phyloP scores from a whole-genome alignment of 2,329 filamentous ascomycete species.

The Phialophora verrucosa region DNA sequence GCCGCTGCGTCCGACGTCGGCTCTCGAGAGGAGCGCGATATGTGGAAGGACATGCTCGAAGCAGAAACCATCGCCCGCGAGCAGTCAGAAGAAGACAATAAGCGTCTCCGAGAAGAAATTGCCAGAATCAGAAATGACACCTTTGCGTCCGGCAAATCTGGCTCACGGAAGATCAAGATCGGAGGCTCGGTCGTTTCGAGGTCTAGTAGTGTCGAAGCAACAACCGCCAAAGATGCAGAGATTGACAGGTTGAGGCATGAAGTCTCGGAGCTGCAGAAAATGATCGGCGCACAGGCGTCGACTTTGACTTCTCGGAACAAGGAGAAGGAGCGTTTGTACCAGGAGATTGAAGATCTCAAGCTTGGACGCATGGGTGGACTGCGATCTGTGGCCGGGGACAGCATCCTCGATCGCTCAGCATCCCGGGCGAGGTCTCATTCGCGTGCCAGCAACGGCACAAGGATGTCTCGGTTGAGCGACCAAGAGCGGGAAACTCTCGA shows the following conservation, averaged over 20 bases:
- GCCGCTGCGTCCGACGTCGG: constrained; percentile 57
- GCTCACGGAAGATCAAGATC: constrained; percentile 45
- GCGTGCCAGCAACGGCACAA: constrained; percentile 71
- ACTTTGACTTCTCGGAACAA: constrained; percentile 96
- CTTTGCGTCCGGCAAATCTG: constrained; percentile 41
- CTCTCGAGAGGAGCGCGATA: constrained; percentile 64
- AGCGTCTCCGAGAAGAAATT: constrained; percentile 80
- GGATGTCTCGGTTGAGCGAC: constrained; percentile 70
- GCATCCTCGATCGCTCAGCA: constrained; percentile 90
- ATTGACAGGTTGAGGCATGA: constrained; percentile 84
- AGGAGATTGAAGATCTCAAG: constrained; percentile 97
- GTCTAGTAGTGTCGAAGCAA: constrained; percentile 51
- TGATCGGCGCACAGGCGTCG: constrained; percentile 93
- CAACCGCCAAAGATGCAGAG: constrained; percentile 67
- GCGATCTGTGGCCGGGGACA: constrained; percentile 74
- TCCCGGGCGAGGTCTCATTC: constrained; percentile 82
- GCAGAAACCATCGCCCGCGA: constrained; percentile 88
- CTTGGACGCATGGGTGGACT: constrained; percentile 74
- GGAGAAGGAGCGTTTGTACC: constrained; percentile 91
- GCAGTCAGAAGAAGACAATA: constrained; percentile 88
- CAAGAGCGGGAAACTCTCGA: constrained; percentile 85
- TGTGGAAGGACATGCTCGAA: constrained; percentile 94
- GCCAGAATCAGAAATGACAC: constrained; percentile 66
- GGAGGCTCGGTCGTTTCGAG: constrained; percentile 48
- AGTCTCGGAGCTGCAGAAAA: constrained; percentile 87